Percentiles rank a stretch among this genome's conserved stretches.
Evolutionary conservation across 805 yeast species (phyloP).

Genomic region (Kuraishia ogatae): DNA sequence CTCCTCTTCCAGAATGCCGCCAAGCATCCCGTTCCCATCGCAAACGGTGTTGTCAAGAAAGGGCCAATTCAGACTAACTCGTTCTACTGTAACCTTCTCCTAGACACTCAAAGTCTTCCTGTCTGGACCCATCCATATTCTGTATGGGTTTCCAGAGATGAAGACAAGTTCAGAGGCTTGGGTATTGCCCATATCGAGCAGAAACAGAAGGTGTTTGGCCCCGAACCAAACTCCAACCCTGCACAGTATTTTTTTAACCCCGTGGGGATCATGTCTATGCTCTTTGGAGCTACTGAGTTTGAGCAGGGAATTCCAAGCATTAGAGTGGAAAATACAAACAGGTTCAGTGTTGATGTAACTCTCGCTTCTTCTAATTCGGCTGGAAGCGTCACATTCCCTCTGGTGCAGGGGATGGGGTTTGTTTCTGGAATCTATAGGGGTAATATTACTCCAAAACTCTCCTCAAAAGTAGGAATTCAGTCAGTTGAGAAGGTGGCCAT

Average conservation of each 20-base stretch:
- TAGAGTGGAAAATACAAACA: constrained; percentile 10
- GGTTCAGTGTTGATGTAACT: constrained; percentile 13
- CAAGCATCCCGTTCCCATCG: constrained; percentile 3
- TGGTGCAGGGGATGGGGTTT: constrained; percentile 81
- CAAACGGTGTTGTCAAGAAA: background rate
- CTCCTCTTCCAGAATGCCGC: background rate
- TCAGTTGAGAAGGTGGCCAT: constrained; percentile 31
- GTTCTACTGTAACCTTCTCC: constrained; percentile 60
- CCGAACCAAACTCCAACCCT: constrained; percentile 31
- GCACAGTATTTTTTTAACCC: constrained; percentile 55
- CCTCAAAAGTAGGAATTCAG: constrained; percentile 60
- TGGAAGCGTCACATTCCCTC: constrained; percentile 38
- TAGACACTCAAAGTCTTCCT: constrained; percentile 55
- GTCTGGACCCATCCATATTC: constrained; percentile 75
- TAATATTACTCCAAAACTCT: constrained; percentile 41
- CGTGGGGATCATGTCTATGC: constrained; percentile 49
- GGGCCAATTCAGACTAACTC: constrained; percentile 57
- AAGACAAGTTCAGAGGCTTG: constrained; percentile 37
- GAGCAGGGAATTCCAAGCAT: constrained; percentile 7
- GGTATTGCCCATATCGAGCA: constrained; percentile 56
- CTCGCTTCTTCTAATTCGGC: constrained; percentile 5
- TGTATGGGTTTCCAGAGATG: constrained; percentile 46
- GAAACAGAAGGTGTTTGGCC: constrained; percentile 55
- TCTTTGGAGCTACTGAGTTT: constrained; percentile 36
- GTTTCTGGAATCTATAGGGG: constrained; percentile 56